Conservation (phyloP, 768 basidiomycete genomes). For the Harrya chromipes region DNA sequence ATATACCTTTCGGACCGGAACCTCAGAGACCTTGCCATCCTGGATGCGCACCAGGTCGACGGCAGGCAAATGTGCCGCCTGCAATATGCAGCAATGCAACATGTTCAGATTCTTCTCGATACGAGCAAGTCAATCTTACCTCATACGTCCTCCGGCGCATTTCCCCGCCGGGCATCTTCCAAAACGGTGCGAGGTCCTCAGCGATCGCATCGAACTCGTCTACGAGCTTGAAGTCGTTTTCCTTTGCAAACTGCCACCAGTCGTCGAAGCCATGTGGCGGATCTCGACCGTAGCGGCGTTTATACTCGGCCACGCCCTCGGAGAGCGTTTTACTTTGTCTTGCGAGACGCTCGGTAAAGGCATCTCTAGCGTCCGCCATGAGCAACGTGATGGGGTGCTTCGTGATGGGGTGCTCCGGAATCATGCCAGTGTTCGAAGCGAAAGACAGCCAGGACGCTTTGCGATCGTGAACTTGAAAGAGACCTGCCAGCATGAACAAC, state of each 20-base stretch:
- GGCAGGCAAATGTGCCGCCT: conserved; percentile 77
- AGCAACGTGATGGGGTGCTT: conserved; percentile 82
- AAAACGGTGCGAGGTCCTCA: conserved; percentile 83
- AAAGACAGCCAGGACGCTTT: conserved; percentile 14
- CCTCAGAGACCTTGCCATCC: conserved; percentile 55
- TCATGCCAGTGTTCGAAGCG: neutral
- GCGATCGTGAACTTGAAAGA: conserved; percentile 35
- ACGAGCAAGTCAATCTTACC: conserved; percentile 33
- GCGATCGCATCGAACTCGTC: conserved; percentile 86
- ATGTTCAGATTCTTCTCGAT: neutral
- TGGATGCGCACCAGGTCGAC: conserved; percentile 79
- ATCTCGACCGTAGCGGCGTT: conserved; percentile 64
- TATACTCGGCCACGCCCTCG: conserved; percentile 82
- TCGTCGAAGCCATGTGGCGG: conserved; percentile 91
- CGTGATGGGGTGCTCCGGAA: neutral
- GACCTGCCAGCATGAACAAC: conserved; percentile 49
- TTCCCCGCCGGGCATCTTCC: conserved; percentile 68
- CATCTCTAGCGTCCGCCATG: conserved; percentile 76
- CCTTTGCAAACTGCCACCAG: conserved; percentile 82
- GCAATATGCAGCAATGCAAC: conserved; percentile 1
- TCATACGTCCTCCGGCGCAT: conserved; percentile 59
- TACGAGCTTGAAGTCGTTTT: conserved; percentile 70
- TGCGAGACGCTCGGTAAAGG: conserved; percentile 61
- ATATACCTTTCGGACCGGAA: conserved; percentile 53
- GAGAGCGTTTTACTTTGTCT: conserved; percentile 78